These are phyloP conservation scores for Brassica napus DNA, from an alignment of 345 rosid genomes.

Conservation along the genomic window DNA sequence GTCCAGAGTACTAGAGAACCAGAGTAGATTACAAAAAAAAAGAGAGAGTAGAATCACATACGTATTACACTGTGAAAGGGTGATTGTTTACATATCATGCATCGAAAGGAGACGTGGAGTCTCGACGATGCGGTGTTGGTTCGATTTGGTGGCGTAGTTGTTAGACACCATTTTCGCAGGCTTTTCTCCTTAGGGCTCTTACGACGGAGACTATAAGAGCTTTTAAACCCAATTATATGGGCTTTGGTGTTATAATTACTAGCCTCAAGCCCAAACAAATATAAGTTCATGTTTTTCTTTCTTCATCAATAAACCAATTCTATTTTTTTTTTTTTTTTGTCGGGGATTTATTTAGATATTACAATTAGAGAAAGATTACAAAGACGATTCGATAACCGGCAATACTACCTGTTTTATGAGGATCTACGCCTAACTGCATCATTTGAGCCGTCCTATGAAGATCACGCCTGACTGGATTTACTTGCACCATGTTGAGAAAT, in stretches of 20 bases:
- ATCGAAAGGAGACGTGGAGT: slow-evolving; percentile 46
- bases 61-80: neutral
- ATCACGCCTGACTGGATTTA: too few species aligned
- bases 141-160: slow-evolving; percentile 63
- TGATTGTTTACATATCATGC: neutral
- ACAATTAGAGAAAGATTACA: too few species aligned
- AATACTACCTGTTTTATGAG: too few species aligned
- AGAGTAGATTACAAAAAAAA: too few species aligned
- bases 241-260: neutral
- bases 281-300: neutral
- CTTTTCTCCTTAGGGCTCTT: slow-evolving; percentile 21
- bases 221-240: slow-evolving; percentile 5
- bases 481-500: too few species aligned
- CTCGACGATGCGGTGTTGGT: slow-evolving; percentile 43
- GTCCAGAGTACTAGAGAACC: too few species aligned
- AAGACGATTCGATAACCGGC: too few species aligned
- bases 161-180: slow-evolving; percentile 61
- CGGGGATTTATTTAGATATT: too few species aligned
- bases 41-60: neutral
- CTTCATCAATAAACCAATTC: neutral
- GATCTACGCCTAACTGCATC: too few species aligned
- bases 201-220: slow-evolving; percentile 1
- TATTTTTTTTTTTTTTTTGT: neutral
- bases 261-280: neutral
- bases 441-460: too few species aligned